Evolutionary conservation across 225 moss, liverwort and hornwort genomes (phyloP).

Genomic region (Lunularia cruciata): DNA sequence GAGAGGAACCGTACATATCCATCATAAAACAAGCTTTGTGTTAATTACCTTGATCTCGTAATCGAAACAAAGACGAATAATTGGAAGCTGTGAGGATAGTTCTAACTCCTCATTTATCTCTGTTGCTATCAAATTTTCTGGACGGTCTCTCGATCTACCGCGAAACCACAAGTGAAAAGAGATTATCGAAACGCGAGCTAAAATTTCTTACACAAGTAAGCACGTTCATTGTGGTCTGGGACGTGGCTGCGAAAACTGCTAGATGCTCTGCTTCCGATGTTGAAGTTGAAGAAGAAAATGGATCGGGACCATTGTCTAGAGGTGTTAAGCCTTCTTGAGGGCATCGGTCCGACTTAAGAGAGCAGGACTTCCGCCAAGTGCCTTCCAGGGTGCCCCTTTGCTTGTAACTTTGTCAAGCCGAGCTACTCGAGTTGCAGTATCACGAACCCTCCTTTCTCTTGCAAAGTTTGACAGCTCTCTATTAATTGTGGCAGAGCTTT

Average conservation of each 20-base stretch:
- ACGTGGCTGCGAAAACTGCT: constrained; percentile 65
- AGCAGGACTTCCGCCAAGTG: constrained; percentile 50
- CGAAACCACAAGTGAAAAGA: constrained; percentile 70
- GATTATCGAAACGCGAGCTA: constrained; percentile 76
- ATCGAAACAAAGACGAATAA: constrained; percentile 42
- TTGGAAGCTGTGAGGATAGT: constrained; percentile 54
- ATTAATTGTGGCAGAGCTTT: constrained; percentile 52
- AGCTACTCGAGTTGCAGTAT: constrained; percentile 60
- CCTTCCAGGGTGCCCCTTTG: constrained; percentile 70
- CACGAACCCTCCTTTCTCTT: constrained; percentile 62
- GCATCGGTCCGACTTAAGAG: constrained; percentile 63
- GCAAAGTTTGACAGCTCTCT: constrained; percentile 56
- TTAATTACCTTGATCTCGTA: constrained; percentile 74
- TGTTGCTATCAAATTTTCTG: constrained; percentile 68
- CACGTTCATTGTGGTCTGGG: constrained; percentile 59
- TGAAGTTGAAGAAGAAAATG: constrained; percentile 70
- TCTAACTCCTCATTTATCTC: constrained; percentile 66
- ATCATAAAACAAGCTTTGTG: too few species aligned
- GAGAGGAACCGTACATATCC: too few species aligned
- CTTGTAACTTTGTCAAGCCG: constrained; percentile 51
- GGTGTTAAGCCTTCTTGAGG: constrained; percentile 76
- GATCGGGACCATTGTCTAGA: constrained; percentile 68
- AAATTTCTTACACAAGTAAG: constrained; percentile 74
- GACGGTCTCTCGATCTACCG: constrained; percentile 66
- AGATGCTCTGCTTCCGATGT: constrained; percentile 80